phyloP scores from a whole-genome alignment of 495 filamentous ascomycete genomes.

The Evernia prunastri region DNA sequence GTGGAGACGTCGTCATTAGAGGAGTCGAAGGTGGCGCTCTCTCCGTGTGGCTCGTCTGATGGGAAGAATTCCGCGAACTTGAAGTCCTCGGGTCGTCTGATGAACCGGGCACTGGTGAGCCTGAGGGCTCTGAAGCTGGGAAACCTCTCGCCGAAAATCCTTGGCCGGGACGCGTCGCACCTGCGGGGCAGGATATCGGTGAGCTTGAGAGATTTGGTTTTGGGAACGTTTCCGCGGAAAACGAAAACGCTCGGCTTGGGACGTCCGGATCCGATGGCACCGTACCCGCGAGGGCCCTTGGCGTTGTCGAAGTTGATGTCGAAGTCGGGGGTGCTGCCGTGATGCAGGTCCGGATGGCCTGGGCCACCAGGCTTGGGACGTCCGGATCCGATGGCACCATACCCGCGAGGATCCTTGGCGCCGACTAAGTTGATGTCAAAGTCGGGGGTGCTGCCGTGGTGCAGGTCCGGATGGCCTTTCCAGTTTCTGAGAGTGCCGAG shows the following conservation, averaged over 20 bases:
- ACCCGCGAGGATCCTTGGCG: neutral
- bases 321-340: neutral
- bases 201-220: no score
- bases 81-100: neutral
- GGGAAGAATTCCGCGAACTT: neutral
- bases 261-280: slow-evolving; percentile 1
- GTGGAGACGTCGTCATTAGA: neutral
- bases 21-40: neutral
- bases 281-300: neutral
- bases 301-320: neutral
- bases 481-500: neutral
- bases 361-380: neutral
- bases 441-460: neutral
- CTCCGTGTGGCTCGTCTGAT: neutral
- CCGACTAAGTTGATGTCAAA: neutral
- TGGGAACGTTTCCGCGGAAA: no score
- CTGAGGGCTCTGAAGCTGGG: neutral
- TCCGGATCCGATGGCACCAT: neutral
- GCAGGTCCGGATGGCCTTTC: no score
- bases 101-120: neutral
- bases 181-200: no score
- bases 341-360: neutral
- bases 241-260: neutral
- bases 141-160: neutral
- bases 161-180: neutral